A percentile compares a stretch with the other conserved stretches of the same genome.
These are phyloP conservation scores for Eimeria necatrix DNA, from an alignment of 169 alveolate species.

Conservation along the genomic window DNA sequence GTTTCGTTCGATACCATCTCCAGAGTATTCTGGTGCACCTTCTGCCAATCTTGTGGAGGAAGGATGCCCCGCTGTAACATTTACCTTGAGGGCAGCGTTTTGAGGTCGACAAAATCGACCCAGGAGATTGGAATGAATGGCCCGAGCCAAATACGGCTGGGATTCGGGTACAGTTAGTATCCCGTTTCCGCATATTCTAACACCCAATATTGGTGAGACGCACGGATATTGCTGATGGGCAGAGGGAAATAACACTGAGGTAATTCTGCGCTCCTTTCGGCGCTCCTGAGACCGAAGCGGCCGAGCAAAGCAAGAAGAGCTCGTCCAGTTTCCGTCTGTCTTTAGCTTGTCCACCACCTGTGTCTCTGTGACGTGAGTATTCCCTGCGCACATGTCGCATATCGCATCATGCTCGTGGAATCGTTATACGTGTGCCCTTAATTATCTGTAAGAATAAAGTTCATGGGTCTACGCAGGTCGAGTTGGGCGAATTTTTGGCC, in stretches of 20 bases:
- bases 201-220: neutral
- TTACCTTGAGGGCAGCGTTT: neutral
- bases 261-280: neutral
- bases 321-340: neutral
- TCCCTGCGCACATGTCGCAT: neutral
- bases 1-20: neutral
- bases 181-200: slow-evolving; percentile 18
- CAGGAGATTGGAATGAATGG: slow-evolving; percentile 9
- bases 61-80: neutral
- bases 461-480: neutral
- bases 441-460: neutral
- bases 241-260: neutral
- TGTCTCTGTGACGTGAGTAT: slow-evolving; percentile 6
- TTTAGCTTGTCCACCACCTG: neutral
- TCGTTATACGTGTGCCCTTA: too few relatives aligned
- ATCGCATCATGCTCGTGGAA: too few relatives aligned
- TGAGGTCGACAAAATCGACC: slow-evolving; percentile 35
- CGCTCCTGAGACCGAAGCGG: neutral
- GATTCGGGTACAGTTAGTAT: slow-evolving; percentile 46
- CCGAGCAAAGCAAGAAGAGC: neutral
- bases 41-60: neutral
- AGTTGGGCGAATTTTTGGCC: neutral
- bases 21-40: neutral
- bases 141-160: slow-evolving; percentile 37
- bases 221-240: neutral